Evolutionary conservation across 2,329 filamentous ascomycete genomes (phyloP), one percentile per base, ranked within the genome.

Genomic region (Epichloe brachyelytri): DNA sequence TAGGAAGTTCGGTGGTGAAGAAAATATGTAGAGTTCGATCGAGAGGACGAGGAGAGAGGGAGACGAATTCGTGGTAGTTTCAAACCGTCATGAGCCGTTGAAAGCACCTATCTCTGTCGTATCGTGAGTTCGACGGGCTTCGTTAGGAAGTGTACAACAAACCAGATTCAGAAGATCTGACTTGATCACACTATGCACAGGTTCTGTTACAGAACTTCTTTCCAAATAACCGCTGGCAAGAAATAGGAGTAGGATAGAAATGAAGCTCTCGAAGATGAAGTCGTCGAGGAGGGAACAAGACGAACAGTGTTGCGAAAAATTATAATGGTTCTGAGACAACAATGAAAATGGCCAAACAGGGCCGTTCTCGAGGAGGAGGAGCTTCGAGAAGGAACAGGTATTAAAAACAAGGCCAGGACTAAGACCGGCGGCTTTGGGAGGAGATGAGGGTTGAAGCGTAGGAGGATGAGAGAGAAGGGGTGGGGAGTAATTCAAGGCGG

Each of bases 331-430:
- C 14, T 20, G 43, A 30, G 5, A 39, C 22, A 34, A 49, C 15
- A 50, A 45, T n/a, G 19, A 46, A 43, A 40, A 19, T 39, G 19
- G 45, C 40, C 50, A 43, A 50, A n/a, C 43, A 14, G 22, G 11
- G 48, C 43, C 51, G 26, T 43, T 50, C 47, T 52, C 51, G 46
- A 43, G 47, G 51, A 37, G 49, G 49, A 53, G 51, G 51, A 48
- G 43, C 48, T 53, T 46, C 47, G 47, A 50, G 47, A 49, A 43
- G 43, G 47, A 20, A 50, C 43, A 34, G 22, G 26, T 50, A 37
- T 19, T 26, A 43, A 38, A 10, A 30, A 22, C 2, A 22, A 30
- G 41, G 22, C 38, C 7, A 11, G 33, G 36, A 43, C n/a, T 43
- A 43, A 44, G 26, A 33, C 40, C n/a, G 12, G 48, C 20, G 34